Conservation (phyloP, 163 green algal species). For the Scenedesmus sp. region DNA sequence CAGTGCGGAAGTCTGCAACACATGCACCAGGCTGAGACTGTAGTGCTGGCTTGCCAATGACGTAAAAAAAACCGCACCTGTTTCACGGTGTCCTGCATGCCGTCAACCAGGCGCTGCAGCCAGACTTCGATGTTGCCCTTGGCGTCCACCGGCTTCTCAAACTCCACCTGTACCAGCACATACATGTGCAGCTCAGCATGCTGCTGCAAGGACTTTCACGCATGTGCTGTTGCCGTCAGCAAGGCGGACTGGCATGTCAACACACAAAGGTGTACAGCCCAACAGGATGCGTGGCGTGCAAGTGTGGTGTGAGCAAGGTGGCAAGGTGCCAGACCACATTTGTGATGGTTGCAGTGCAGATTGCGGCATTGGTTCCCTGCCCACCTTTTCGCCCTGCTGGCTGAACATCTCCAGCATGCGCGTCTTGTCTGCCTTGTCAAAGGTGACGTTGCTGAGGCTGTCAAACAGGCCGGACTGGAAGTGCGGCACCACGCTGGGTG, state of each 20-base stretch:
- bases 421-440: conserved; percentile 90
- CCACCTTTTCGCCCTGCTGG: conserved; percentile 85
- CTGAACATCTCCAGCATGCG: conserved; percentile 93
- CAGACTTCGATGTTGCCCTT: conserved; percentile 94
- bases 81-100: conserved; percentile 92
- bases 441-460: conserved; percentile 89
- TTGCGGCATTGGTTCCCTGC: neutral
- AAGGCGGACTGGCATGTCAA: neutral
- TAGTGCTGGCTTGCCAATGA: neutral
- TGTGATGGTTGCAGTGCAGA: too few relatives aligned
- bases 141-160: conserved; percentile 83
- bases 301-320: neutral
- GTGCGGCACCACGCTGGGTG: conserved; percentile 91
- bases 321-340: too few relatives aligned
- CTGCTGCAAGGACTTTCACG: neutral
- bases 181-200: neutral
- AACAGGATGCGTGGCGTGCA: neutral
- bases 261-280: neutral
- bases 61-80: neutral
- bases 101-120: conserved; percentile 93
- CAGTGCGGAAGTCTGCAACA: neutral
- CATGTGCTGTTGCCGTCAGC: neutral
- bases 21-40: too few relatives aligned
- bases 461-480: conserved; percentile 98
- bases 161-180: conserved; percentile 63